Evolutionary conservation across 1,139 yeast species (phyloP), one percentile per base, ranked within the genome.

Genomic region (Debaryomyces robertsiae): DNA sequence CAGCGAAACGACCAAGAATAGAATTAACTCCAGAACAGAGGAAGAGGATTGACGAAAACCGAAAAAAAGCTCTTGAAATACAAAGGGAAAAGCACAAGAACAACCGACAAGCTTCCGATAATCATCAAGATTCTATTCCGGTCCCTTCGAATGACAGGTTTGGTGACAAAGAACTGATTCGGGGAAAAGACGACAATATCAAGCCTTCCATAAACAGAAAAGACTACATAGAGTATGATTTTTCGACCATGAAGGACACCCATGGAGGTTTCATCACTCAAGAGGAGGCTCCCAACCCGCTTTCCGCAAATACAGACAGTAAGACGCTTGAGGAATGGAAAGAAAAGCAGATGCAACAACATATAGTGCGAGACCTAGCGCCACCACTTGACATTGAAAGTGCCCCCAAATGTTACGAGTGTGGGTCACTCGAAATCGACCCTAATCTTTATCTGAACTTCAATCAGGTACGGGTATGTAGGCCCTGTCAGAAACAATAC

Each of bases 221-320:
- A 32, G 89, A 89, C 57, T 94, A 90, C 61, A 91, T 94, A 39
- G 98, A 94, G 50, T 94, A 82, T 63, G 96, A 94, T 61, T 79
- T 94, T 51, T 79, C 97, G 3, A 86, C 91, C 15, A 86, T 94
- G 88, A 79, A 80, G 48, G 97, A 94, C 56, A 70, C 89, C 2
- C 77, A 81, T 53, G 98, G 97, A 52, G 98, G 98, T 11, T 93
- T 84, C 57, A 71, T 91, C 36, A 75, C 73, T 9, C 80, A 73
- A 24, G 62, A 60, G n/a, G 66, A 61, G 3, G 54, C 50, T 7
- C 59, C 52, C 32, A 49, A 41, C 32, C 34, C 39, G 11, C 32
- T 37, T 9, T 23, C 49, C 6, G 44, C 47, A 2, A 48, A 45
- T 14, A 41, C 41, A 10, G 54, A 54, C 9, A 77, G 73, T 9